Base-by-base conservation (phyloP, 2,329 filamentous ascomycete genomes). In the Paramyrothecium sp. region DNA sequence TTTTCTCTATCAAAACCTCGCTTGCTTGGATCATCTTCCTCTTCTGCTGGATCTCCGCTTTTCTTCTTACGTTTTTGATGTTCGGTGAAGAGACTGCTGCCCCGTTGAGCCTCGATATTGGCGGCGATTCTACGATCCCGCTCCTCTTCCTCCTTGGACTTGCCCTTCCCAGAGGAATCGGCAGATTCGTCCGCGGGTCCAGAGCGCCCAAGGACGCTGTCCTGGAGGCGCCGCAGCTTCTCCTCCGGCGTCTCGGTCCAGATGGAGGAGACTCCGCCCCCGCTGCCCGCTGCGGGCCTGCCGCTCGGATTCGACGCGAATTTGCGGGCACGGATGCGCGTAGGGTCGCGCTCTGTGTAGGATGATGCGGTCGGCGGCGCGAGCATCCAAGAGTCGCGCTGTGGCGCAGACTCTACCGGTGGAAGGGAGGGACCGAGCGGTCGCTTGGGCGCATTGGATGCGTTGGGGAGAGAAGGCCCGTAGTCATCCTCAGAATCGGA, bases 171-270 rank as follows among this genome's bases (percentile, higher is more conserved):
- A 67, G 77, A 64, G 73, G 21, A 21, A 34, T 19, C 22, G 7
- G 72, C 41, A 75, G 75, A 61, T 72, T 76, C 55, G 61, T 71
- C 51, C n/a, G 57, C 61, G 16, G 79, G 73, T 23, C 75, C 75
- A 19, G 76, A 75, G 3, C 93, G 85, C 0, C 93, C 93, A 64
- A 97, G 83, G 12, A 96, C 89, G 54, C 95, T 86, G 70, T 96
- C 87, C 65, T 89, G 88, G 21, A 97, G 75, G 44, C 91, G 83
- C 72, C 89, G 88, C 57, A 90, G 85, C 72, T 96, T 96, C 74
- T 97, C 85, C 70, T 94, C 90, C 0, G 92, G 90, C 10, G 92
- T 97, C 73, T 98, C 94, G 1, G 91, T 93, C 94, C 94, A 98
- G 48, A 94, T 86, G 21, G 85, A 86, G 67, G 84, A 83, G 50